phyloP scores from a whole-genome alignment of 78 protist species.

The Acrasis kona region DNA sequence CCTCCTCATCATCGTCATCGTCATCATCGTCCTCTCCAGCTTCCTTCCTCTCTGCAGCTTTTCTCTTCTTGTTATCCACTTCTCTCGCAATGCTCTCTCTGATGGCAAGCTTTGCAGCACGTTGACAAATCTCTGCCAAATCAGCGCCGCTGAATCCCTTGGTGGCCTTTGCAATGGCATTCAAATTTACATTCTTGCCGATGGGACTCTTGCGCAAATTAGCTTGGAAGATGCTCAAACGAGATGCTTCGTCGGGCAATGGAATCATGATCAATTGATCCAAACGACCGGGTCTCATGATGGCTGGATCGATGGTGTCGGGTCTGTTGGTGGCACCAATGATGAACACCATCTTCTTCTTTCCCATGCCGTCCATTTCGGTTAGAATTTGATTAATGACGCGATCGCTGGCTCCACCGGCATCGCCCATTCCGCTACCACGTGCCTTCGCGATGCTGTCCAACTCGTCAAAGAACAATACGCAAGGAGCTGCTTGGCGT shows the following conservation, averaged over 20 bases:
- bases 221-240: constrained; percentile 88
- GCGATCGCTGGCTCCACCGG: constrained; percentile 99
- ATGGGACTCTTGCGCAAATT: constrained; percentile 90
- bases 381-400: constrained; percentile 99
- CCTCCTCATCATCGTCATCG: constrained; percentile 39
- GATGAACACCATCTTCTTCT: constrained; percentile 98
- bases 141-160: constrained; percentile 99
- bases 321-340: constrained; percentile 99
- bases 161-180: constrained; percentile 77
- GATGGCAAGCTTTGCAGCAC: constrained; percentile 95
- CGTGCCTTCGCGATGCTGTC: constrained; percentile 98
- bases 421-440: constrained; percentile 86
- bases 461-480: constrained; percentile 99
- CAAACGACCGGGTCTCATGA: constrained; percentile 96
- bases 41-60: constrained; percentile 22
- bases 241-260: constrained; percentile 93
- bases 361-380: constrained; percentile 99
- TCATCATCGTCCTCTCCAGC: not conserved
- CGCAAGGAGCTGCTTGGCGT: constrained; percentile 99
- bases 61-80: constrained; percentile 39
- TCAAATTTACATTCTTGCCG: constrained; percentile 82
- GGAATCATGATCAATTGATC: constrained; percentile 99
- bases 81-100: constrained; percentile 83
- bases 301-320: constrained; percentile 99
- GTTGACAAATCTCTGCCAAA: constrained; percentile 96